Base-by-base conservation (phyloP, 306 rosid species). In the Gastrolobium villosum region DNA sequence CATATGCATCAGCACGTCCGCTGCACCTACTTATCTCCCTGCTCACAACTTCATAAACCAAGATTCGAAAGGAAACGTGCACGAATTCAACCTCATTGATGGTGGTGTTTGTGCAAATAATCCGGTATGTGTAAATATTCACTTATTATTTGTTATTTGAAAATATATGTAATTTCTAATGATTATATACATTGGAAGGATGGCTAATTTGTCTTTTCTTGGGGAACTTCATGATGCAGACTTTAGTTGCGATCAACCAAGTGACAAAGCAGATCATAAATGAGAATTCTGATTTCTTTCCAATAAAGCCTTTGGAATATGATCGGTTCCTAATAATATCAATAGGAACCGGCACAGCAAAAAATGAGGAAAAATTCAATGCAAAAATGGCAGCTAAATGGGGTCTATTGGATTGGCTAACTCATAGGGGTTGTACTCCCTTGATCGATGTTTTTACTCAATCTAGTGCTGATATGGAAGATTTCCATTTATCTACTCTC, bases 91-190 rank as follows among this genome's bases (percentile, higher is more conserved):
- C 75, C 97, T 91, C 10, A 76, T 86, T 9, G 97, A 91, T 8
- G 97, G 94, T 11, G 97, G 91, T 5, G 85, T 89, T 34, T 88
- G 92, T 34, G 92, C 94, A 8, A 88, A 90, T 59, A 85, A 91
- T 53, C 96, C 93, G 61, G 96, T 90, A 90, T 7, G 28, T 39
- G 0, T 1, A 30, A 32, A 20, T 11, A 65, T 52, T 70, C 74
- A 31, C 39, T 10, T 6, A 45, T 34, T 74, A 48, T 20, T n/a
- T 74, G 0, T n/a, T 44, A n/a, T 43, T 41, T 5, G 0, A 41
- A 56, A 0, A n/a, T n/a, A n/a, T 73, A 50, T 43, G 31, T 26
- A 50, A 46, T 13, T 5, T n/a, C n/a, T n/a, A n/a, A n/a, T n/a
- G n/a, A 36, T 9, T 52, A 26, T 3, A n/a, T 15, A 4, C 30